Conservation (phyloP, 2,329 filamentous ascomycete genomes). For the Beauveria scarabaeidicola region DNA sequence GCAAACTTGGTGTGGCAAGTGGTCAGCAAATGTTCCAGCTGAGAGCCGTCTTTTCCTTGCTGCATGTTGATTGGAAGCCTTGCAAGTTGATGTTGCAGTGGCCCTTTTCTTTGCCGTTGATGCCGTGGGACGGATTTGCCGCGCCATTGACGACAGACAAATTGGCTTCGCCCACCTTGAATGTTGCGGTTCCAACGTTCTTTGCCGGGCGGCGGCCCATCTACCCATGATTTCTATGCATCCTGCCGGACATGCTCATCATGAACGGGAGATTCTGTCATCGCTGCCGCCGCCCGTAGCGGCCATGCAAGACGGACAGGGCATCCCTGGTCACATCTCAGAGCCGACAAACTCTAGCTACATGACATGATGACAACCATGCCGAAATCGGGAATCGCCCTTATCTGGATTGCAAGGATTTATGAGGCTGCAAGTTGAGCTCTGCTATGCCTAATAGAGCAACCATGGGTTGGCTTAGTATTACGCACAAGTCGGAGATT, state of each 20-base stretch:
- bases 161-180: neutral
- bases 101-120: neutral
- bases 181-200: neutral
- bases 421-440: neutral
- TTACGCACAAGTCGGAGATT: neutral
- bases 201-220: neutral
- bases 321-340: neutral
- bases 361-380: neutral
- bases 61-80: neutral
- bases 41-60: neutral
- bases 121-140: neutral
- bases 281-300: neutral
- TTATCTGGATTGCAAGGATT: neutral
- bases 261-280: neutral
- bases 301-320: neutral
- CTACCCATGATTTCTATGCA: neutral
- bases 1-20: neutral
- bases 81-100: neutral
- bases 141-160: neutral
- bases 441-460: neutral
- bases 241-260: neutral
- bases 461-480: neutral
- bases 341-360: neutral
- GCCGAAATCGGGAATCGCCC: neutral
- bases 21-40: conserved; percentile 3